Evolutionary conservation across 768 basidiomycete genomes (phyloP).

Genomic region (Russula virescens): DNA sequence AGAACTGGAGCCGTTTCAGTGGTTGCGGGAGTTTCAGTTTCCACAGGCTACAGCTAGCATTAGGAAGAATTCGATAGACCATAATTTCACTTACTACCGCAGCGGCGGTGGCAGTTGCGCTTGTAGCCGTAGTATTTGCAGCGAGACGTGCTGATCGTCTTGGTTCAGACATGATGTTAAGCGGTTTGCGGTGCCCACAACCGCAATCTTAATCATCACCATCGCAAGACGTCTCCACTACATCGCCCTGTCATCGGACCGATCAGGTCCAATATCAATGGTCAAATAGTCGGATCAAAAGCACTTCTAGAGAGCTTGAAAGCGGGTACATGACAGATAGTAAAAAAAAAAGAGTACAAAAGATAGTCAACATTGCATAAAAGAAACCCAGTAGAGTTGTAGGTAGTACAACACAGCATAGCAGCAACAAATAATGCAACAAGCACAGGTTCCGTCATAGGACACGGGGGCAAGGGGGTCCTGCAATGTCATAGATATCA

Average conservation of each 20-base stretch:
- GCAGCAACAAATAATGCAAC: constrained; percentile 20
- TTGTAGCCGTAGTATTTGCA: constrained; percentile 6
- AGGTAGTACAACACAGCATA: constrained; percentile 24
- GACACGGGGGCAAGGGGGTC: constrained; percentile 18
- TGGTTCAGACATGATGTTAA: constrained; percentile 21
- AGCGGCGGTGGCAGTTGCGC: neutral
- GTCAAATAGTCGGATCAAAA: neutral
- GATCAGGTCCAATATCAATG: neutral
- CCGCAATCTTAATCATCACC: constrained; percentile 11
- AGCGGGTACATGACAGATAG: constrained; percentile 1
- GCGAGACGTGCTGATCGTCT: constrained; percentile 24
- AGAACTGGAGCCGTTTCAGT: neutral
- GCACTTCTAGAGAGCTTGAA: neutral
- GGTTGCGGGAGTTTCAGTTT: neutral
- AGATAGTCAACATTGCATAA: constrained; percentile 19
- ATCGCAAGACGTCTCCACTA: neutral
- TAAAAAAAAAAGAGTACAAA: constrained; percentile 13
- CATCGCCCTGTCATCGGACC: neutral
- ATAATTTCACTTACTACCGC: constrained; percentile 1
- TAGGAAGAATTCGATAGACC: neutral
- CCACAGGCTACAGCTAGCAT: neutral
- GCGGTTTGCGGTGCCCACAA: neutral
- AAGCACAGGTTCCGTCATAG: constrained; percentile 17
- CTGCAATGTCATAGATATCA: constrained; percentile 22
- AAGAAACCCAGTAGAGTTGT: constrained; percentile 21